Conservation (phyloP, 129 eudicot species). For the Flaveria robusta region DNA sequence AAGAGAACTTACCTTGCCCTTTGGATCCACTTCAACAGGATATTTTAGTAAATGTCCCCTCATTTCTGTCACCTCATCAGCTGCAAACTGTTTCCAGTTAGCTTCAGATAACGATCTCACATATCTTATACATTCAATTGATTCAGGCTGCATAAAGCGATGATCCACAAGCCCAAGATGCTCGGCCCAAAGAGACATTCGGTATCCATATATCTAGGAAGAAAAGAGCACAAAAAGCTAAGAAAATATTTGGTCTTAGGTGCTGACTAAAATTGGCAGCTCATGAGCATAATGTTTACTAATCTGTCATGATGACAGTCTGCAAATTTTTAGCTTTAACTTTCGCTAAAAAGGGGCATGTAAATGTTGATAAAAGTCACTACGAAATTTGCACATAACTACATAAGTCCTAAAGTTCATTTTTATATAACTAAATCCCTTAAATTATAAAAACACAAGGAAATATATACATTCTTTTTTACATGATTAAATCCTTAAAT, state of each 20-base stretch:
- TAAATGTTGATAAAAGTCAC: neutral
- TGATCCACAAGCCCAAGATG: constrained; percentile 75
- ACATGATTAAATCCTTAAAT: neutral
- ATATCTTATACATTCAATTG: constrained; percentile 73
- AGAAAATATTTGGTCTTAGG: neutral
- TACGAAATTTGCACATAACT: neutral
- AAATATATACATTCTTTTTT: neutral
- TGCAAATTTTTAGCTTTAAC: neutral
- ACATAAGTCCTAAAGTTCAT: neutral
- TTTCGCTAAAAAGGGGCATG: neutral
- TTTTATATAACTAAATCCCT: neutral
- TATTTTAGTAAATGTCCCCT: constrained; percentile 63
- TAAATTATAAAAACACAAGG: neutral
- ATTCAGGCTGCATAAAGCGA: constrained; percentile 56
- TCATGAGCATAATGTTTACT: neutral
- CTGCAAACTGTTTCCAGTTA: constrained; percentile 76
- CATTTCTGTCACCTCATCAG: constrained; percentile 64
- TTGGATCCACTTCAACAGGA: constrained; percentile 73
- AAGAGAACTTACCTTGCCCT: constrained; percentile 78
- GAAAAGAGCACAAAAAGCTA: neutral
- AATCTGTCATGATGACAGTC: neutral
- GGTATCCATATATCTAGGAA: constrained; percentile 75
- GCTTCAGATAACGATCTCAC: constrained; percentile 64
- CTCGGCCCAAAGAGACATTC: constrained; percentile 96
- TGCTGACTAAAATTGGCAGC: neutral